These are phyloP conservation scores for Arachnopeziza araneosa DNA, from an alignment of 2,329 filamentous ascomycete species.

Conservation along the genomic window DNA sequence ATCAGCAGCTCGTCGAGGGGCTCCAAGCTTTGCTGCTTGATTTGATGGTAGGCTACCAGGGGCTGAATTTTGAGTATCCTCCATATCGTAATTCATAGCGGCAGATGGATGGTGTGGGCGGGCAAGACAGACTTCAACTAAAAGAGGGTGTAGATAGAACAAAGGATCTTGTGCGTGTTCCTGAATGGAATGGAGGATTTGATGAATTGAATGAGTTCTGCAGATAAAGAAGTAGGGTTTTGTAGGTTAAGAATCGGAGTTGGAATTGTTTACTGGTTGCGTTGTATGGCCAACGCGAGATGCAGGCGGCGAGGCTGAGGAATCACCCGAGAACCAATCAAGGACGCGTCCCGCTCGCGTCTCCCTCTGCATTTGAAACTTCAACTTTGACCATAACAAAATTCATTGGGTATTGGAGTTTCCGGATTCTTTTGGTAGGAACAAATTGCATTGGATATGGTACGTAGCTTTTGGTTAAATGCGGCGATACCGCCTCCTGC, in stretches of 20 bases:
- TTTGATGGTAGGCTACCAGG: conserved; percentile 47
- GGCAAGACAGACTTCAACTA: conserved; percentile 5
- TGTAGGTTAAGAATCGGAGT: conserved; percentile 11
- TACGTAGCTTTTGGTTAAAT: conserved; percentile 8
- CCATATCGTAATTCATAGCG: conserved; percentile 41
- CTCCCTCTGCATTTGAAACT: conserved; percentile 19
- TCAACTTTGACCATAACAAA: conserved; percentile 3
- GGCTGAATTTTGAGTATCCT: conserved; percentile 61
- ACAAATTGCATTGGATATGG: conserved; percentile 19
- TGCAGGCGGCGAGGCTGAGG: neutral
- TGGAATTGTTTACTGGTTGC: conserved; percentile 12
- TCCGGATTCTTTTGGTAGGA: conserved; percentile 5
- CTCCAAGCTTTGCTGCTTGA: conserved; percentile 56
- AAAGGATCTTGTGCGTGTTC: conserved; percentile 12
- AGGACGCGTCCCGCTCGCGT: conserved; percentile 15
- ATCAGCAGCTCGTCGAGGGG: conserved; percentile 53
- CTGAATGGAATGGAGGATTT: conserved; percentile 6
- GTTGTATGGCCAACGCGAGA: neutral
- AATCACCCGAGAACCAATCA: conserved; percentile 16
- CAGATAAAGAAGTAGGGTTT: conserved; percentile 15
- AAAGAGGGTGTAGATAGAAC: conserved; percentile 13
- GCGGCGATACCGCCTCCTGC: neutral
- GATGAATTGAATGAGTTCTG: neutral
- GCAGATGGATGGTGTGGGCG: neutral
- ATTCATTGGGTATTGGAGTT: conserved; percentile 21